Evolutionary conservation across 2,329 filamentous ascomycete genomes (phyloP), one percentile per base, ranked within the genome.

Genomic region (Aureobasidium namibiae): DNA sequence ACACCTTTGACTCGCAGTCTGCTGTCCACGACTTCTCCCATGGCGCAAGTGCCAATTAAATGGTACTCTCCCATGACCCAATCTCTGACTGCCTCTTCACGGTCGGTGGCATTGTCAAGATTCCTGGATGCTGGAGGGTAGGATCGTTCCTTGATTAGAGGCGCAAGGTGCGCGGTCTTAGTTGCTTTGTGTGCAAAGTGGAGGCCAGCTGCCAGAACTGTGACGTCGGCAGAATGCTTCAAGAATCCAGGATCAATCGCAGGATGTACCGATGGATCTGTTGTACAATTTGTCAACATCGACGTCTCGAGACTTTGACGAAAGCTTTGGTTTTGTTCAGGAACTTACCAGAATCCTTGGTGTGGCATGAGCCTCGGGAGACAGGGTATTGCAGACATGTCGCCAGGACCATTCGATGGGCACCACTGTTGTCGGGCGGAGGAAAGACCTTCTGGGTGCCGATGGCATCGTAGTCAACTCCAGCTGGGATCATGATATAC

Each of bases 131-230:
- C 49, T 1, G 63, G 68, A 60, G 68, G 74, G 56, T 69, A 72
- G 1, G 69, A 63, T 8, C 74, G 69, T 33, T 62, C 61, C 0
- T 62, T 56, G 41, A 82, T 75, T 14, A 70, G 75, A 13, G 74
- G 65, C 0, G 70, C 70, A 31, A 81, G 75, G 0, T 69, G 68
- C 1, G 73, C 67, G 11, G 73, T 74, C 14, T 74, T 66, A 5
- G 73, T 71, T 68, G 82, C 76, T 21, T 73, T 67, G 1, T 76
- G 70, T 6, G 76, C 60, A 49, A 81, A 67, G 26, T 67, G 64
- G 16, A 72, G 56, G 10, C 70, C 67, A 9, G 67, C 67, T 24
- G 67, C 68, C 5, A 66, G 41, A 10, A 68, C 60, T 23, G 59
- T 60, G 31, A 67, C 59, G 39, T 67, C 65, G 24, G 64, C 63